Conservation (phyloP, 768 basidiomycete species). For the Collybia nuda region DNA sequence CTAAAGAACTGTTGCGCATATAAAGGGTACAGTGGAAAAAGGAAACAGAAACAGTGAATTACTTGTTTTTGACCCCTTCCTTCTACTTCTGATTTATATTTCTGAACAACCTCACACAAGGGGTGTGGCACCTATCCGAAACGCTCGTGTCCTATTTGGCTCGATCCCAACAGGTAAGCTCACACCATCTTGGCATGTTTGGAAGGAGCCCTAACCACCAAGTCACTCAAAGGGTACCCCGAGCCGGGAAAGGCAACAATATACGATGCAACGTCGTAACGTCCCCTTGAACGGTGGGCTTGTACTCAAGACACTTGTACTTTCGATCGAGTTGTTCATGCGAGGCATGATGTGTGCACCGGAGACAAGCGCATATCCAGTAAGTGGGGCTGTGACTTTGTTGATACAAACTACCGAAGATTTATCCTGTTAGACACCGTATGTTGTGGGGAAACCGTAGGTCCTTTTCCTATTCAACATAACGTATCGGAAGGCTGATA, state of each 20-base stretch:
- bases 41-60: too few species aligned
- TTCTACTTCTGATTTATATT: too few species aligned
- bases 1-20: too few species aligned
- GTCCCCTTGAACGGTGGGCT: slow-evolving; percentile 45
- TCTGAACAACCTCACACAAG: too few species aligned
- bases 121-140: slow-evolving; percentile 5
- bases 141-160: slow-evolving; percentile 35
- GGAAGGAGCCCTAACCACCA: background rate
- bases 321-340: slow-evolving; percentile 44
- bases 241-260: slow-evolving; percentile 44
- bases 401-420: too few species aligned
- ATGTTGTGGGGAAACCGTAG: slow-evolving; percentile 34
- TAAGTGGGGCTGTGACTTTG: slow-evolving; percentile 6
- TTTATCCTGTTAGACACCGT: slow-evolving; percentile 18
- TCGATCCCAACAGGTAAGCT: slow-evolving; percentile 29
- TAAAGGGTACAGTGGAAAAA: too few species aligned
- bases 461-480: slow-evolving; percentile 4
- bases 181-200: background rate
- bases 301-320: slow-evolving; percentile 47
- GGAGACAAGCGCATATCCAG: slow-evolving; percentile 20
- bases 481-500: background rate
- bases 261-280: slow-evolving; percentile 40
- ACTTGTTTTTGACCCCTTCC: too few species aligned
- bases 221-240: slow-evolving; percentile 43
- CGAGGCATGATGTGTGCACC: slow-evolving; percentile 35